Conservation (phyloP, 2,329 filamentous ascomycete species). For the Claviceps capensis region DNA sequence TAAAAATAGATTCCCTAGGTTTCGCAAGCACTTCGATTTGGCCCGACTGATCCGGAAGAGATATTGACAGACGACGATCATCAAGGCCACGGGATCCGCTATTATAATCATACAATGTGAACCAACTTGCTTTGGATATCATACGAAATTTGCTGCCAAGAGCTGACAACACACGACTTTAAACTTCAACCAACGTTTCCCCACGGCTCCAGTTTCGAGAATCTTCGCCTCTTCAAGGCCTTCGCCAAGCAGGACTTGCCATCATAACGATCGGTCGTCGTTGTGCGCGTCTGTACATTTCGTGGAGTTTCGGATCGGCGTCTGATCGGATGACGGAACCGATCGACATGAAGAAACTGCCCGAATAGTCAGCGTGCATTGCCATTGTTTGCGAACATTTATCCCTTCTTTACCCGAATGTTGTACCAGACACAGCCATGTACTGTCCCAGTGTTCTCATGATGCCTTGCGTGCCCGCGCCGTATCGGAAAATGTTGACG, state of each 20-base stretch:
- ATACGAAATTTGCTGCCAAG: conserved; percentile 2
- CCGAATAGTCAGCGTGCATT: conserved; percentile 10
- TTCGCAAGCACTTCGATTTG: background rate
- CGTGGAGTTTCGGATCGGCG: conserved; percentile 58
- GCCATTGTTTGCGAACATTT: background rate
- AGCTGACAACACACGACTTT: background rate
- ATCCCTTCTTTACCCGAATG: conserved; percentile 59
- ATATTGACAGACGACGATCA: background rate
- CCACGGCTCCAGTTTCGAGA: background rate
- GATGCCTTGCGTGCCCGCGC: conserved; percentile 83
- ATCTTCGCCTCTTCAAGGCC: conserved; percentile 1
- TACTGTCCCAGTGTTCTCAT: conserved; percentile 92
- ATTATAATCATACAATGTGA: background rate
- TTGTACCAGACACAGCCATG: conserved; percentile 88
- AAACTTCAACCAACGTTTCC: conserved; percentile 3
- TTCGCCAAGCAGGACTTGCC: conserved; percentile 25
- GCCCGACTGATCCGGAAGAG: background rate
- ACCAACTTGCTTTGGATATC: background rate
- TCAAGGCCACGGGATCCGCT: background rate
- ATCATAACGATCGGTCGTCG: conserved; percentile 55
- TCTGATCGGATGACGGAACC: conserved; percentile 93
- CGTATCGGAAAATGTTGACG: conserved; percentile 90
- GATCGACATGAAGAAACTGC: conserved; percentile 94
- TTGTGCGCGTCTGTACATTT: conserved; percentile 63
- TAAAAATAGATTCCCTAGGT: background rate